These are phyloP conservation scores for Clarireedia monteithiana DNA, from an alignment of 2,329 filamentous ascomycete genomes.

Conservation along the genomic window DNA sequence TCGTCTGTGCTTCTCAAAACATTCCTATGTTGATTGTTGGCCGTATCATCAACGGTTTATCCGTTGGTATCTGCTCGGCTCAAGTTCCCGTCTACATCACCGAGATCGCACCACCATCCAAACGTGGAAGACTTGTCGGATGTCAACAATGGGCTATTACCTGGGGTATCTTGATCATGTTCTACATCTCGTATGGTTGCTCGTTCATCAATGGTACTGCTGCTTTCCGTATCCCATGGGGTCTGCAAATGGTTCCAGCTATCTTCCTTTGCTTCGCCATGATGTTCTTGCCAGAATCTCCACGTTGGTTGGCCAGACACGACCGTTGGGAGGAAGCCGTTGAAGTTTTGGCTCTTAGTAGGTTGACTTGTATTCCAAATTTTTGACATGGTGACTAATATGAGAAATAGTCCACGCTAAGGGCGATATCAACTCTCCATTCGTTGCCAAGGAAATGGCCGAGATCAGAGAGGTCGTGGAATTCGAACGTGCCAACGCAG, in stretches of 20 bases:
- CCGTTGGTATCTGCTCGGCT: slow-evolving; percentile 54
- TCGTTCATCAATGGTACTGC: slow-evolving; percentile 24
- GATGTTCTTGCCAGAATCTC: slow-evolving; percentile 53
- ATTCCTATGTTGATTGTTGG: slow-evolving; percentile 44
- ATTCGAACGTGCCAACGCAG: slow-evolving; percentile 61
- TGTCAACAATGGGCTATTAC: slow-evolving; percentile 56
- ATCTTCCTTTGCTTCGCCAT: slow-evolving; percentile 50
- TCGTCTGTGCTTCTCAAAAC: slow-evolving; percentile 52
- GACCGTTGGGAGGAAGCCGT: slow-evolving; percentile 55
- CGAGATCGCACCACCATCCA: slow-evolving; percentile 51
- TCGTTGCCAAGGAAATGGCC: slow-evolving; percentile 59
- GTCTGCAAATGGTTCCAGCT: slow-evolving; percentile 53
- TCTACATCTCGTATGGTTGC: slow-evolving; percentile 55
- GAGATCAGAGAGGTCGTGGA: slow-evolving; percentile 73
- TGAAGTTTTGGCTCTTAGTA: slow-evolving; percentile 21
- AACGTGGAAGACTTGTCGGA: slow-evolving; percentile 59
- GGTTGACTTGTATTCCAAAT: background rate
- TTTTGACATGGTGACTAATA: slow-evolving; percentile 14
- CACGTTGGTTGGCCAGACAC: slow-evolving; percentile 55
- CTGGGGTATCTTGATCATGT: slow-evolving; percentile 63
- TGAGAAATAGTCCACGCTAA: slow-evolving; percentile 49
- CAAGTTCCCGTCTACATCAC: slow-evolving; percentile 63
- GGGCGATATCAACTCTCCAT: slow-evolving; percentile 55
- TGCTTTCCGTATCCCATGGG: slow-evolving; percentile 59
- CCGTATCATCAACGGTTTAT: slow-evolving; percentile 54